A percentile compares a stretch with the other conserved stretches of the same genome.
Conservation (phyloP, 768 basidiomycete genomes). For the Boletus rubescentipes region DNA sequence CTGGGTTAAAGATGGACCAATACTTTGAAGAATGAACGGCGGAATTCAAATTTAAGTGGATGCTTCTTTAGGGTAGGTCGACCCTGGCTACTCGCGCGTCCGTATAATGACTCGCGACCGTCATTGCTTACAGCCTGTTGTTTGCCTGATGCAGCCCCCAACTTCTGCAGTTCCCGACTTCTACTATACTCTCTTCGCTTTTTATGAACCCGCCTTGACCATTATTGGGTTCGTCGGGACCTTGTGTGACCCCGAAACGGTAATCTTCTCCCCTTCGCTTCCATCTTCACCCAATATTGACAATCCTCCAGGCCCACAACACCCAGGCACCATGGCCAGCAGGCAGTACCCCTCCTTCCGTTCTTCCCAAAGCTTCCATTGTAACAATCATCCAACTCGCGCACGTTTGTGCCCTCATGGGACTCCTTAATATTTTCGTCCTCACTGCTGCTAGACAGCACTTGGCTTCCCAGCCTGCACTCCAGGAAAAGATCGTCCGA, state of each 20-base stretch:
- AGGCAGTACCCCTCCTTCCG: slow-evolving; percentile 43
- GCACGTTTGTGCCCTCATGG: slow-evolving; percentile 74
- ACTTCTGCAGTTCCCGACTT: slow-evolving; percentile 67
- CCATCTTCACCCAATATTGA: neutral
- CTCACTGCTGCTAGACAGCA: slow-evolving; percentile 61
- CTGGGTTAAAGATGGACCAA: slow-evolving; percentile 68
- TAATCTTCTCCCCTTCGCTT: slow-evolving; percentile 30
- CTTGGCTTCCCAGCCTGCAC: slow-evolving; percentile 52
- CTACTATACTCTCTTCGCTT: slow-evolving; percentile 72
- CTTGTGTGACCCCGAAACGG: slow-evolving; percentile 61
- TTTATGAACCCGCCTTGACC: slow-evolving; percentile 72
- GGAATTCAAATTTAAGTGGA: neutral
- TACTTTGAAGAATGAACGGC: slow-evolving; percentile 38
- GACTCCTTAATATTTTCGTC: slow-evolving; percentile 66
- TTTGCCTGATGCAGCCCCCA: slow-evolving; percentile 38
- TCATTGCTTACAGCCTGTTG: neutral
- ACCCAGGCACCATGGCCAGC: slow-evolving; percentile 72
- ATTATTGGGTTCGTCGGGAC: slow-evolving; percentile 65
- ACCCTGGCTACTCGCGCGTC: neutral
- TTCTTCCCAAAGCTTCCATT: slow-evolving; percentile 58
- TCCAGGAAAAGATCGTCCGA: slow-evolving; percentile 71
- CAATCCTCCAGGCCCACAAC: slow-evolving; percentile 57
- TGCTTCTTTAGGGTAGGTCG: slow-evolving; percentile 30
- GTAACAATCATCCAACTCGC: slow-evolving; percentile 76
- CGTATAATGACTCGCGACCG: no score